Base-by-base conservation (phyloP, 768 basidiomycete species). In the Suillus cothurnatus region DNA sequence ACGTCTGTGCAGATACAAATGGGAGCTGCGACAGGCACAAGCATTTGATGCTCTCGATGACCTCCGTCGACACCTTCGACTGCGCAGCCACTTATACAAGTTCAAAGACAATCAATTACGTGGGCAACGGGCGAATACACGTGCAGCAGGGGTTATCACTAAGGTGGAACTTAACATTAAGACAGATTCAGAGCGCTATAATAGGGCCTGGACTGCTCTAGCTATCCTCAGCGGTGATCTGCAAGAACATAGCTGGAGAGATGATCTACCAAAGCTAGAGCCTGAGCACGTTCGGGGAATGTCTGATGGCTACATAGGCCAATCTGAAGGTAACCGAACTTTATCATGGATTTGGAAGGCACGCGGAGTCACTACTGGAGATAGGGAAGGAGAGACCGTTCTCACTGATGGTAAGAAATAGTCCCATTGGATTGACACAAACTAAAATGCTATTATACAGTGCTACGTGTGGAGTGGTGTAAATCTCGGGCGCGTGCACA, bases 91-190 rank as follows among this genome's bases (percentile, higher is more conserved):
- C 39, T 38, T 67, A 26, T 69, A 67, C 61, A 34, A 45, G 36
- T 64, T 64, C 58, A 70, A 70, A 49, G 68, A 64, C 49, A 41
- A 49, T n/a, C 64, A 68, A 61, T 47, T 66, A n/a, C 58, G 41
- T 11, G 70, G 69, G 41, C 68, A 70, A 61, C 38, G 23, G 5
- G 26, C 52, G 31, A 61, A 47, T 14, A 70, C 69, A 3, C 47
- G 63, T 7, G 41, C 67, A 12, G 55, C 34, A 17, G 45, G 26
- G 3, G 55, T 69, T 21, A 39, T 70, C 6, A 47, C 43, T 3
- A 39, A 60, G 1, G 63, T 65, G 41, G 65, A 70, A 14, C 38
- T n/a, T 21, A 62, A 65, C 28, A 66, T 70, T n/a, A 41, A 41
- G 2, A 26, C 62, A 6, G 43, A 45, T 45, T 6, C 57, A 59